Evolutionary conservation across 176 grass and related monocot genomes (phyloP).

Genomic region (Thalia dealbata): DNA sequence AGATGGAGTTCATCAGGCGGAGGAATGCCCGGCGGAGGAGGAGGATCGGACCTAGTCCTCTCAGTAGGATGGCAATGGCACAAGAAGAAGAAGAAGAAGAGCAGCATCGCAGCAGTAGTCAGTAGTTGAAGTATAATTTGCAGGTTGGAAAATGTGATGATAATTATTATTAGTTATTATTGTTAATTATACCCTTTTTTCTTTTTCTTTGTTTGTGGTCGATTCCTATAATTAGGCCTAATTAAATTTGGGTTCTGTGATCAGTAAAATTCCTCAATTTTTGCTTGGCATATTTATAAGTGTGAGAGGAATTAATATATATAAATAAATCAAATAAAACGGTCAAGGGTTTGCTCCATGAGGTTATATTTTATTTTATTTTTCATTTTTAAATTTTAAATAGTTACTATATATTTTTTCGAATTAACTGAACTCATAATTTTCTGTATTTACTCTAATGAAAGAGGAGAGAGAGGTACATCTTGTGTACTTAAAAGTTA

Average conservation of each 20-base stretch:
- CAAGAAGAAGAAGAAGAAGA: constrained; percentile 20
- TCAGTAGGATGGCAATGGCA: constrained; percentile 57
- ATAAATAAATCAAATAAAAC: neutral
- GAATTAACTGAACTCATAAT: too few species aligned
- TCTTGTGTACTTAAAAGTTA: too few species aligned
- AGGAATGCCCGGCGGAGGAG: constrained; percentile 63
- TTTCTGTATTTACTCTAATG: too few species aligned
- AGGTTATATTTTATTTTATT: neutral
- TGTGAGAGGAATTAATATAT: too few species aligned
- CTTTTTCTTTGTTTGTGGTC: neutral
- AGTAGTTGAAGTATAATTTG: too few species aligned
- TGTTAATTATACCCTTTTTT: neutral
- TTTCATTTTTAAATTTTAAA: neutral
- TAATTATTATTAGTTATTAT: too few species aligned
- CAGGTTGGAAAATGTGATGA: too few species aligned
- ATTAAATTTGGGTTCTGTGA: neutral
- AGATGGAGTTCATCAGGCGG: constrained; percentile 85
- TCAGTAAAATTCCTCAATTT: too few species aligned
- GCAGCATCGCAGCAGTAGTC: too few species aligned
- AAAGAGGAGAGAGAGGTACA: too few species aligned
- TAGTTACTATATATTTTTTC: too few species aligned
- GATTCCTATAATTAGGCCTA: neutral
- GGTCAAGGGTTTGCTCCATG: neutral
- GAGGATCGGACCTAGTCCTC: constrained; percentile 74
- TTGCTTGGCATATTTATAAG: too few species aligned